Percentiles rank a stretch among this genome's conserved stretches.
Conservation (phyloP, 2,329 filamentous ascomycete genomes). For the Cercospora zeina region DNA sequence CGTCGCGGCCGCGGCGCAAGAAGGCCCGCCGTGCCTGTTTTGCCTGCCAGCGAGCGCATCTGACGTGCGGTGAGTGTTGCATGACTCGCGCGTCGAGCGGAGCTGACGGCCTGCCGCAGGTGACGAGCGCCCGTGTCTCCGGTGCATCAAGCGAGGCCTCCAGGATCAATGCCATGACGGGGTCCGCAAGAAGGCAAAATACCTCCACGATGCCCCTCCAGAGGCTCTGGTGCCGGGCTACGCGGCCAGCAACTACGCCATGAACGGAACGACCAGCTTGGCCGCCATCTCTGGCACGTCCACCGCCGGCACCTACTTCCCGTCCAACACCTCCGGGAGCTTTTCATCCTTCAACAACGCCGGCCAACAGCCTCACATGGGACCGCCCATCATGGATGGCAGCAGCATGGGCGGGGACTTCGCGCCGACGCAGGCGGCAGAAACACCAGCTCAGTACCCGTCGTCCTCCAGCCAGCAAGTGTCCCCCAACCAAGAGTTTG, state of each 20-base stretch:
- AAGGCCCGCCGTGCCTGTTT: slow-evolving; percentile 95
- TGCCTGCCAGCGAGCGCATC: slow-evolving; percentile 93
- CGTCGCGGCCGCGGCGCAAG: slow-evolving; percentile 83
- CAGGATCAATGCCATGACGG: slow-evolving; percentile 93
- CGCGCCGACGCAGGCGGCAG: slow-evolving; percentile 57
- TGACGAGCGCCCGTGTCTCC: slow-evolving; percentile 88
- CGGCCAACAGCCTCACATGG: slow-evolving; percentile 41
- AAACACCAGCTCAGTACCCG: slow-evolving; percentile 70
- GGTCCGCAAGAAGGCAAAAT: slow-evolving; percentile 97
- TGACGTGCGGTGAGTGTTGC: slow-evolving; percentile 86
- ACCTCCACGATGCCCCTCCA: slow-evolving; percentile 91
- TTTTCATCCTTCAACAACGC: slow-evolving; percentile 45
- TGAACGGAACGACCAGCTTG: slow-evolving; percentile 31
- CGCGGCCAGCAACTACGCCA: slow-evolving; percentile 64
- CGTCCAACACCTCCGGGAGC: slow-evolving; percentile 40
- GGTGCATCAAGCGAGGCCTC: slow-evolving; percentile 90
- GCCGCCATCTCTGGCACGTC: slow-evolving; percentile 27
- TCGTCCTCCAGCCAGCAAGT: slow-evolving; percentile 56
- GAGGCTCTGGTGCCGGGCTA: slow-evolving; percentile 87
- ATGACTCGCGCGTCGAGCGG: neutral
- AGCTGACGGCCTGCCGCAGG: slow-evolving; percentile 55
- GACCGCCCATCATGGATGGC: slow-evolving; percentile 47
- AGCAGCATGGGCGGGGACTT: slow-evolving; percentile 52
- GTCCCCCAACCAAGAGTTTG: slow-evolving; percentile 47
- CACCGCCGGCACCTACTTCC: slow-evolving; percentile 45